phyloP scores from a whole-genome alignment of 768 basidiomycete species.

The Boletus tylopilopsis region DNA sequence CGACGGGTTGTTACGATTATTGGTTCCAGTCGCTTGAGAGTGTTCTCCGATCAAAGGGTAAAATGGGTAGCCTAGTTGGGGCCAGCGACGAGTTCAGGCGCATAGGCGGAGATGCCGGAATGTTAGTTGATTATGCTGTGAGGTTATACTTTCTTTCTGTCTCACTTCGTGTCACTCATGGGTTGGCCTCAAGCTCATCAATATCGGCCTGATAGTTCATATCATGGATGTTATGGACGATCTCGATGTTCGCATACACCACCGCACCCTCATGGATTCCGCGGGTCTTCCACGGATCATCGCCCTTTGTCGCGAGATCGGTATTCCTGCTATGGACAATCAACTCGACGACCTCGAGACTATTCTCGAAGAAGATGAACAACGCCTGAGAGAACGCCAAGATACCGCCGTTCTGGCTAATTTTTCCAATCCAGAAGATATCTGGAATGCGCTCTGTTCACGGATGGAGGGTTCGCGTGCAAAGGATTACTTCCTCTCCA shows the following conservation, averaged over 20 bases:
- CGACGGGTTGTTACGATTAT: conserved; percentile 67
- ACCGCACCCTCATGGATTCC: conserved; percentile 86
- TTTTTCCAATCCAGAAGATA: conserved; percentile 78
- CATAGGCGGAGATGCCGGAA: conserved; percentile 58
- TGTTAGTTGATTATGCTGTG: conserved; percentile 85
- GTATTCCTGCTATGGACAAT: conserved; percentile 58
- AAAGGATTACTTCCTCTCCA: conserved; percentile 82
- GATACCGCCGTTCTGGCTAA: conserved; percentile 75
- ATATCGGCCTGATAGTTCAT: conserved; percentile 68
- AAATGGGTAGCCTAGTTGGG: conserved; percentile 94
- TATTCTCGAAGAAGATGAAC: conserved; percentile 72
- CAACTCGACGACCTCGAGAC: conserved; percentile 60
- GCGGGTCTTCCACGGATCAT: conserved; percentile 78
- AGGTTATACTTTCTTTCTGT: conserved; percentile 26
- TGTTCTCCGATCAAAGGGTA: conserved; percentile 78
- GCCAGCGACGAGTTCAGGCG: conserved; percentile 87
- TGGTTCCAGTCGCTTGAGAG: conserved; percentile 86
- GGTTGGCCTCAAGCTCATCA: conserved; percentile 34
- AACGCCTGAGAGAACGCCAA: conserved; percentile 63
- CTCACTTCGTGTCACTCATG: conserved; percentile 11
- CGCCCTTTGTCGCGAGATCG: conserved; percentile 62
- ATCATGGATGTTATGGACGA: conserved; percentile 68
- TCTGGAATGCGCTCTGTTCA: conserved; percentile 78
- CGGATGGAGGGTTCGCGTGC: conserved; percentile 78
- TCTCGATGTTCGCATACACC: conserved; percentile 78